Evolutionary conservation across 2,329 filamentous ascomycete species (phyloP).

Genomic region (Calonectria crousiana): DNA sequence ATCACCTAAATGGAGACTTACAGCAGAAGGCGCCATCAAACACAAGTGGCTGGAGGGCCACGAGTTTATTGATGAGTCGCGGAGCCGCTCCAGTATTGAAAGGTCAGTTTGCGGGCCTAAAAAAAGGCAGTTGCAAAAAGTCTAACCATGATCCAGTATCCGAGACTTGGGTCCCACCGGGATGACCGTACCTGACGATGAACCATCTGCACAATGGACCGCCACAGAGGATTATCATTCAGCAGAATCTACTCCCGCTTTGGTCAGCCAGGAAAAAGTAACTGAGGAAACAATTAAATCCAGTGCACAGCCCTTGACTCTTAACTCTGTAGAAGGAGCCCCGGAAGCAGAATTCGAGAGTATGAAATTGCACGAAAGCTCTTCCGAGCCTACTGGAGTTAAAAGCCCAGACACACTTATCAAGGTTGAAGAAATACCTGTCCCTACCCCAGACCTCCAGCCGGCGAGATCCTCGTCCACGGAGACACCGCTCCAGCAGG

Average conservation of each 20-base stretch:
- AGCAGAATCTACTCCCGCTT: neutral
- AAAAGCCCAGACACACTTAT: neutral
- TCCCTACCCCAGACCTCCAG: neutral
- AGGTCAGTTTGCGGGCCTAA: neutral
- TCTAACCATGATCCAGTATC: neutral
- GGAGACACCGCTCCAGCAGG: neutral
- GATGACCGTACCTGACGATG: neutral
- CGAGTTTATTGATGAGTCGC: neutral
- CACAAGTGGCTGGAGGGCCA: neutral
- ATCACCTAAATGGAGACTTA: neutral
- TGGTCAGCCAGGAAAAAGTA: neutral
- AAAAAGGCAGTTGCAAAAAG: no score
- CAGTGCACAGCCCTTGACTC: neutral
- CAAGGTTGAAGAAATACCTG: neutral
- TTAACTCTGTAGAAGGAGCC: neutral
- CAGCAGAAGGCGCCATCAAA: neutral
- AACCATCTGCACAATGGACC: neutral
- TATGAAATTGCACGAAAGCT: neutral
- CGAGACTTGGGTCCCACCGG: neutral
- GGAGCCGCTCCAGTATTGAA: neutral
- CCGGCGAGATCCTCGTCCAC: neutral
- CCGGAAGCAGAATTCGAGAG: neutral
- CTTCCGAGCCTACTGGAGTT: neutral
- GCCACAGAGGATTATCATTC: neutral
- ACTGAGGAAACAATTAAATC: neutral